Evolutionary conservation across 768 basidiomycete genomes (phyloP).

Genomic region (Lactarius psammicola): DNA sequence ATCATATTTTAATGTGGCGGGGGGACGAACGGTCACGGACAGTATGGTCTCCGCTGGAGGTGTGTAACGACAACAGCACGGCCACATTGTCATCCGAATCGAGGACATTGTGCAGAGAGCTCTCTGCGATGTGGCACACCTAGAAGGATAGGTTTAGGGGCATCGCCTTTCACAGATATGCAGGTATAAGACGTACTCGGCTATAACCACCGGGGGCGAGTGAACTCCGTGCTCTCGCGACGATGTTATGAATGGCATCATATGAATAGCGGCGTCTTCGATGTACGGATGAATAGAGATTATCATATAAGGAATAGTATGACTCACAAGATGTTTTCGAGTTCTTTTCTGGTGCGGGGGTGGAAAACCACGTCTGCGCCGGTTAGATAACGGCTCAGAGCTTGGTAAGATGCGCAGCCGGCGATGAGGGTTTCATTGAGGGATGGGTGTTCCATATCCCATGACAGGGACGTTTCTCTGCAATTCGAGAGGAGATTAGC

Average conservation of each 20-base stretch:
- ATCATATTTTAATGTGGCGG: conserved; percentile 43
- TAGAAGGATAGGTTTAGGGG: conserved; percentile 33
- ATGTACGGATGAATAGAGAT: background rate
- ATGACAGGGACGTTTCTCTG: conserved; percentile 66
- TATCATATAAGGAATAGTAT: conserved; percentile 6
- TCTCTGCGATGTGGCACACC: conserved; percentile 69
- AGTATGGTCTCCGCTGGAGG: conserved; percentile 30
- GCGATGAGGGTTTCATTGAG: conserved; percentile 74
- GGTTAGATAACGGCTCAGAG: conserved; percentile 68
- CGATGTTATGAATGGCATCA: conserved; percentile 79
- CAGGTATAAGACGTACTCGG: conserved; percentile 40
- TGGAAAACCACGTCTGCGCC: conserved; percentile 71
- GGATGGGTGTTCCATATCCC: conserved; percentile 69
- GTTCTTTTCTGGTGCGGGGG: conserved; percentile 61
- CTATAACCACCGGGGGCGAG: conserved; percentile 59
- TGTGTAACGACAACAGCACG: conserved; percentile 64
- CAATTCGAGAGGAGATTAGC: conserved; percentile 34
- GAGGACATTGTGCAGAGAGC: conserved; percentile 67
- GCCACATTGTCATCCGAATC: conserved; percentile 65
- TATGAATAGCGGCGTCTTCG: conserved; percentile 69
- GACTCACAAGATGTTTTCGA: conserved; percentile 70
- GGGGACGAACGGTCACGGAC: conserved; percentile 38
- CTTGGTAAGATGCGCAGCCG: conserved; percentile 76
- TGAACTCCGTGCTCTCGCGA: conserved; percentile 63
- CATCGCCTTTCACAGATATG: background rate